Evolutionary conservation across 208 protist genomes (phyloP), one percentile per base, ranked within the genome.

Genomic region (Kentomonas sorsogonicus): DNA sequence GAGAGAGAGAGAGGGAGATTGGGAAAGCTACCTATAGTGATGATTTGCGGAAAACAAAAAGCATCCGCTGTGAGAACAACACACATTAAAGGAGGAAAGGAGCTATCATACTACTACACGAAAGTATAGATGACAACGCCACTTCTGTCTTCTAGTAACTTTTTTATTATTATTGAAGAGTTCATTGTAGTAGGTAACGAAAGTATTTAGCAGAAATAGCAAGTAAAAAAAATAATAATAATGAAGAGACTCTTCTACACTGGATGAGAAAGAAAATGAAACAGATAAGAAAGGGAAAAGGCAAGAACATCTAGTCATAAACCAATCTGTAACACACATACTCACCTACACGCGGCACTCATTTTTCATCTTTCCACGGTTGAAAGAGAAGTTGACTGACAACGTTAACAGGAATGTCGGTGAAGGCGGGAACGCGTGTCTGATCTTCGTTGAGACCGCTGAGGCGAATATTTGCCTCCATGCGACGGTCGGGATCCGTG

Each of bases 351-450:
- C 3, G 31, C 7, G 13, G 20, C 3, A 31, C n/a, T 36, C 18
- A 20, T 22, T 5, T n/a, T 46, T 46, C 20, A 46, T 5, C 6
- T 25, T 72, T 83, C 88, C 88, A 92, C 15, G 85, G 89, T 57
- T 91, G 77, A 50, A 87, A 93, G 25, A 95, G 66, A 0, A 95
- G 67, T 23, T 69, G 54, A 46, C 85, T 95, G 1, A 75, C 39
- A 15, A 94, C 77, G 22, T 72, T 63, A 15, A 92, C 83, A 3
- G 89, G 89, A 44, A 95, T 95, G 52, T 95, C 86, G 3, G 71
- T 73, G 60, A 81, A 72, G 36, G 86, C 84, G 18, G 86, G 83
- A 6, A 95, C 82, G 60, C 77, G 84, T 31, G 72, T 76, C 23
- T 68, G 75, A 11, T 48, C 61, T 26, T 80, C 72, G 2, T 72